Percentiles rank a stretch among this genome's conserved stretches.
phyloP scores from a whole-genome alignment of 225 moss, liverwort and hornwort genomes.

The Takakia lepidozioides region DNA sequence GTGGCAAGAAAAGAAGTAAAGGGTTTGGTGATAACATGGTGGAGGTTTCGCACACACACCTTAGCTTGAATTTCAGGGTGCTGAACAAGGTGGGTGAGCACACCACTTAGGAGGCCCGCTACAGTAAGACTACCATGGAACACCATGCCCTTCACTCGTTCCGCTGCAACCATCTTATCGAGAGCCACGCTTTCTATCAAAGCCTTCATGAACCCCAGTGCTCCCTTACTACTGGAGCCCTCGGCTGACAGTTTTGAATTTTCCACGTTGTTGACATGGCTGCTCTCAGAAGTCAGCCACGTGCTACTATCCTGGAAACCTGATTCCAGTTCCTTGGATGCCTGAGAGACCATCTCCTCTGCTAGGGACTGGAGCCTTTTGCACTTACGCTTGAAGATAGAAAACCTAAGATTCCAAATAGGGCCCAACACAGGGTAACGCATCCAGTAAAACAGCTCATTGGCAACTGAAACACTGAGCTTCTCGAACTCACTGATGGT shows the following conservation, averaged over 20 bases:
- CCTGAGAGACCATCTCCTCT: conserved; percentile 12
- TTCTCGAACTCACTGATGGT: conserved; percentile 29
- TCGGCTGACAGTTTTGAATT: no score
- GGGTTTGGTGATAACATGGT: no score
- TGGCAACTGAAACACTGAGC: conserved; percentile 9
- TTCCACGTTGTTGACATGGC: no score
- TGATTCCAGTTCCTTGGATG: conserved; percentile 4
- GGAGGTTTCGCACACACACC: conserved; percentile 8
- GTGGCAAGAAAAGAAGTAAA: no score
- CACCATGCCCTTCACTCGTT: conserved; percentile 16
- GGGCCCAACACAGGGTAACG: conserved; percentile 17
- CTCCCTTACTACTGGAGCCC: no score
- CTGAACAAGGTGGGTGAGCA: conserved; percentile 26
- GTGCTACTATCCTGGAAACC: no score
- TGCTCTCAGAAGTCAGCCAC: no score
- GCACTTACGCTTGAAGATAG: conserved; percentile 14
- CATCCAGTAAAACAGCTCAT: conserved; percentile 22
- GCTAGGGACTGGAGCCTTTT: conserved; percentile 14
- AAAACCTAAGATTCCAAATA: conserved; percentile 28
- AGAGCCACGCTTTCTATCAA: conserved; percentile 9
- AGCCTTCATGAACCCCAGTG: conserved; percentile 5
- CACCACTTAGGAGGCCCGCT: conserved; percentile 18
- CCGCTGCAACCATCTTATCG: background rate
- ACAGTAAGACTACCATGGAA: conserved; percentile 24
- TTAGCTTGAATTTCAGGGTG: conserved; percentile 31